These are phyloP conservation scores for Citrullus amarus DNA, from an alignment of 306 rosid species.

Conservation along the genomic window DNA sequence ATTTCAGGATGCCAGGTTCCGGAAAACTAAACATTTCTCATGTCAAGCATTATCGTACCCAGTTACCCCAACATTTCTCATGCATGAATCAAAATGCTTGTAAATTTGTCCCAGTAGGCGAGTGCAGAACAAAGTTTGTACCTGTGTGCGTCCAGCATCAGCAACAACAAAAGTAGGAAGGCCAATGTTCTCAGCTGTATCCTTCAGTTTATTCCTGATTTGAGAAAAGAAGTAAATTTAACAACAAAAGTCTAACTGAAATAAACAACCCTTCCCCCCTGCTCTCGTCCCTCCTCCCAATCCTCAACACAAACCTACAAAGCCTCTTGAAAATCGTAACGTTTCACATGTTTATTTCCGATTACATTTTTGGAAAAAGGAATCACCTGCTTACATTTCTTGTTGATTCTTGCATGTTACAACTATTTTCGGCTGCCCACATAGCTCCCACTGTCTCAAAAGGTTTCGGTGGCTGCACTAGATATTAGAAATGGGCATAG, in stretches of 20 bases:
- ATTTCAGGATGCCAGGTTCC: neutral
- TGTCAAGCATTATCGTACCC: neutral
- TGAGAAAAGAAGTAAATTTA: neutral
- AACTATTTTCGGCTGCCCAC: constrained; percentile 85
- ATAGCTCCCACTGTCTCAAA: constrained; percentile 77
- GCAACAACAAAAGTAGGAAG: constrained; percentile 89
- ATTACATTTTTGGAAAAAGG: constrained; percentile 11
- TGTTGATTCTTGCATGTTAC: constrained; percentile 80
- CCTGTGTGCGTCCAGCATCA: constrained; percentile 98
- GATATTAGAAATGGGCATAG: neutral
- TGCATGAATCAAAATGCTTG: neutral
- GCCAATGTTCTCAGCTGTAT: constrained; percentile 63
- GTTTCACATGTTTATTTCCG: neutral
- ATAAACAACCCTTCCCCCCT: neutral
- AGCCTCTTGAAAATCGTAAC: constrained; percentile 1
- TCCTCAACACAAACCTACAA: neutral
- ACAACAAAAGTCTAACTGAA: neutral
- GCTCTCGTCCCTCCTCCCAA: neutral
- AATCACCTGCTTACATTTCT: constrained; percentile 58
- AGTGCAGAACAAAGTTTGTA: neutral
- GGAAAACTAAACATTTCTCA: neutral
- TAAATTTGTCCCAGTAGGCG: neutral
- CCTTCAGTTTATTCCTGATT: constrained; percentile 74
- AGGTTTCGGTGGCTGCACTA: constrained; percentile 51
- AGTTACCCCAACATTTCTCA: neutral